phyloP scores from a whole-genome alignment of 768 basidiomycete genomes.

The Boletus edulis region DNA sequence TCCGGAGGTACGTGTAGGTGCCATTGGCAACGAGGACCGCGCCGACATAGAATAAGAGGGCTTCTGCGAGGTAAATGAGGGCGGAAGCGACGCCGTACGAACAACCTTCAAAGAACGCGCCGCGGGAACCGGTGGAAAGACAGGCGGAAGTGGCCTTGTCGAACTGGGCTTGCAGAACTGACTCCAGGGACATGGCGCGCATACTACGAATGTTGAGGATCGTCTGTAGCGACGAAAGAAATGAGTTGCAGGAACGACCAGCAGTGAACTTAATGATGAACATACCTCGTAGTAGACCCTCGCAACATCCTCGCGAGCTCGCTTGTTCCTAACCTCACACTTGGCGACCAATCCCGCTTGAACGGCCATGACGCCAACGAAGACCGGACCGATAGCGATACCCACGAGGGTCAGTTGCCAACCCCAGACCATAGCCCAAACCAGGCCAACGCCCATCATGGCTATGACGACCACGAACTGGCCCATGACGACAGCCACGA shows the following conservation, averaged over 20 bases:
- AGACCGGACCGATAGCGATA: conserved; percentile 82
- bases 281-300: conserved; percentile 82
- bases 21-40: conserved; percentile 81
- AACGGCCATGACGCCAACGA: conserved; percentile 67
- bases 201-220: conserved; percentile 86
- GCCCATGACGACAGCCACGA: conserved; percentile 70
- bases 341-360: conserved; percentile 71
- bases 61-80: conserved; percentile 87
- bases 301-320: conserved; percentile 81
- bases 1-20: conserved; percentile 80
- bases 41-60: conserved; percentile 87
- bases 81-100: conserved; percentile 78
- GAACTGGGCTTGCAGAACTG: conserved; percentile 68
- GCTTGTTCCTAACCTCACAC: conserved; percentile 79
- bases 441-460: conserved; percentile 81
- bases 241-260: not conserved
- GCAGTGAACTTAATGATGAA: conserved; percentile 2
- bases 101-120: conserved; percentile 87
- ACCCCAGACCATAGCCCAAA: conserved; percentile 85
- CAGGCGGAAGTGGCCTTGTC: conserved; percentile 60
- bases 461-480: conserved; percentile 70
- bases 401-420: conserved; percentile 96
- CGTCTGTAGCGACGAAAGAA: conserved; percentile 38
- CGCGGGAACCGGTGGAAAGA: conserved; percentile 62
- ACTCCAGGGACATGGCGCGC: conserved; percentile 81